Evolutionary conservation across 495 filamentous ascomycete genomes (phyloP).

Genomic region (Chaetomium cochliodes): DNA sequence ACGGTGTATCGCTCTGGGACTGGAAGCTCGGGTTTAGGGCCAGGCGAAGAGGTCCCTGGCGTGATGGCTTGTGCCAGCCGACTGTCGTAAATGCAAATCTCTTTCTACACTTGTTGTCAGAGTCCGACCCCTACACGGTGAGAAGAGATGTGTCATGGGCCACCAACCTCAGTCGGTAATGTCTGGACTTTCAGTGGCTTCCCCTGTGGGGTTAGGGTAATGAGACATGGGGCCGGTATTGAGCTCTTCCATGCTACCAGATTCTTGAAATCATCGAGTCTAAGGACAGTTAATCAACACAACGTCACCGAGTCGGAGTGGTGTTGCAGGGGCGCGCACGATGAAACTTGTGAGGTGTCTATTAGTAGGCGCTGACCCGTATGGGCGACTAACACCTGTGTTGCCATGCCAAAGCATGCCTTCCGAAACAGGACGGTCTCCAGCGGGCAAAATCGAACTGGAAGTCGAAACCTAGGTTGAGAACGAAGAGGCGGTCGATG

Average conservation of each 20-base stretch:
- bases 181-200: slow-evolving; percentile 75
- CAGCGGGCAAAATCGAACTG: neutral
- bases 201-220: slow-evolving; percentile 77
- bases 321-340: slow-evolving; percentile 51
- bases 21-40: slow-evolving; percentile 51
- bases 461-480: neutral
- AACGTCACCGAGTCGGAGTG: neutral
- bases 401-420: slow-evolving; percentile 51
- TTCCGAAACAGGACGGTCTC: slow-evolving; percentile 9
- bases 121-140: neutral
- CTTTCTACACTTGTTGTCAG: slow-evolving; percentile 54
- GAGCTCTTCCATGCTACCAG: slow-evolving; percentile 66
- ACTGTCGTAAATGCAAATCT: slow-evolving; percentile 85
- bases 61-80: slow-evolving; percentile 57
- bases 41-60: slow-evolving; percentile 36
- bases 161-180: slow-evolving; percentile 69
- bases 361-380: slow-evolving; percentile 77
- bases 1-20: slow-evolving; percentile 58
- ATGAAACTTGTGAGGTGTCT: slow-evolving; percentile 65
- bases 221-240: slow-evolving; percentile 69
- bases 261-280: slow-evolving; percentile 63
- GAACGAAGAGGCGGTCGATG: neutral
- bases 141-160: neutral
- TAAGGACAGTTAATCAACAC: slow-evolving; percentile 25
- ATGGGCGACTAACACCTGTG: slow-evolving; percentile 86